Conservation (phyloP, 1,284 basidiomycete genomes). For the Sanguinoderma infundibulare region DNA sequence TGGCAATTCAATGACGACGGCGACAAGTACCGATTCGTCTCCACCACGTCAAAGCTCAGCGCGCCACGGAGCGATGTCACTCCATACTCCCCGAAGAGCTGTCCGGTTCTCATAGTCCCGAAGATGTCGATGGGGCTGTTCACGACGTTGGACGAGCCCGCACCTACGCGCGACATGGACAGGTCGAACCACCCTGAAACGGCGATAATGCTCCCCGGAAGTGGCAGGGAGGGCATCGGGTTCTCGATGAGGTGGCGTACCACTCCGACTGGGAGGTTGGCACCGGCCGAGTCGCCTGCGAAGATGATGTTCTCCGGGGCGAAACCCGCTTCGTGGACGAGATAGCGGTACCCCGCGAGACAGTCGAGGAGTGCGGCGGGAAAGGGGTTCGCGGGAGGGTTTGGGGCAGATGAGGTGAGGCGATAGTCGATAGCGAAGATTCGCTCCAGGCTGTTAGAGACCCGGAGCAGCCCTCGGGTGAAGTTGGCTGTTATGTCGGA, state of each 20-base stretch:
- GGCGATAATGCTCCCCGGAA: slow-evolving; percentile 46
- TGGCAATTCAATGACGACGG: slow-evolving; percentile 19
- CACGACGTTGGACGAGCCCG: slow-evolving; percentile 32
- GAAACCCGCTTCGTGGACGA: slow-evolving; percentile 43
- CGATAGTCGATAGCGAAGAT: slow-evolving; percentile 41
- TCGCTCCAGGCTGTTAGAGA: slow-evolving; percentile 21
- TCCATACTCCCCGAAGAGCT: slow-evolving; percentile 13
- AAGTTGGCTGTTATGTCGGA: slow-evolving; percentile 22
- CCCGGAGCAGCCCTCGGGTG: slow-evolving; percentile 19
- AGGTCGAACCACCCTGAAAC: slow-evolving; percentile 66
- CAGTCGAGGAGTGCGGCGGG: slow-evolving; percentile 54
- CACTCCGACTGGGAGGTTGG: slow-evolving; percentile 68
- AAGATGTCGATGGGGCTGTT: slow-evolving; percentile 22
- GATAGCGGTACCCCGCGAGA: slow-evolving; percentile 49
- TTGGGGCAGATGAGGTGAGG: slow-evolving; percentile 28
- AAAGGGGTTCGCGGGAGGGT: slow-evolving; percentile 41
- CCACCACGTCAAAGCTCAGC: slow-evolving; percentile 22
- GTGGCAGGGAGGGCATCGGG: slow-evolving; percentile 37
- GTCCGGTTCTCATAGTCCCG: background rate
- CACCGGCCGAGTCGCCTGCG: slow-evolving; percentile 62
- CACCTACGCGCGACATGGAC: slow-evolving; percentile 38
- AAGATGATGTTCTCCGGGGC: slow-evolving; percentile 50
- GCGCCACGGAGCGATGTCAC: slow-evolving; percentile 14
- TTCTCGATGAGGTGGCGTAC: slow-evolving; percentile 46
- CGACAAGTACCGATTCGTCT: slow-evolving; percentile 18